These are phyloP conservation scores for Zygoascus ofunaensis DNA, from an alignment of 805 yeast genomes.

Conservation along the genomic window DNA sequence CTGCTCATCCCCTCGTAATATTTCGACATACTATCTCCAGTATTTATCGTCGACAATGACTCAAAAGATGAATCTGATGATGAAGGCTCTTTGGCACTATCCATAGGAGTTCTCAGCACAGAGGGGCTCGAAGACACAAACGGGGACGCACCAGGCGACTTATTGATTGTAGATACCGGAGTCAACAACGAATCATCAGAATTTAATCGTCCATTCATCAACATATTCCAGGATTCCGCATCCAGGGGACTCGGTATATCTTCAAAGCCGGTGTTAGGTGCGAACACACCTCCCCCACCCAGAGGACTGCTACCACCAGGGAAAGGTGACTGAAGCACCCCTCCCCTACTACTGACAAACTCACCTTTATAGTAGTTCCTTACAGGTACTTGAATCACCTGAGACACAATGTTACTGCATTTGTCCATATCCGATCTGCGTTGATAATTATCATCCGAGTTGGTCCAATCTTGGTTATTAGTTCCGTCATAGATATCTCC, in stretches of 20 bases:
- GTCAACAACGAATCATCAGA: constrained; percentile 3
- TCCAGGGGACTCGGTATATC: background rate
- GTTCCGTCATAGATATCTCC: background rate
- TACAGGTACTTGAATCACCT: constrained; percentile 6
- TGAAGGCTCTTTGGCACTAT: background rate
- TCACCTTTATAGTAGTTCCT: background rate
- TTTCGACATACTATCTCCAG: background rate
- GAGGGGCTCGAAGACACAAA: background rate
- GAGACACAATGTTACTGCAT: constrained; percentile 7
- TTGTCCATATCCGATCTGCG: no score
- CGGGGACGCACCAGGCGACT: constrained; percentile 5
- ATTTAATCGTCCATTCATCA: constrained; percentile 4
- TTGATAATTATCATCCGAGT: no score
- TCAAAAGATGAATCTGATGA: background rate
- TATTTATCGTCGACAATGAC: background rate
- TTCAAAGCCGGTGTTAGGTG: background rate
- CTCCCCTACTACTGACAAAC: background rate
- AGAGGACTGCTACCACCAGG: background rate
- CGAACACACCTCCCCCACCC: no score
- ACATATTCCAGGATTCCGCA: background rate
- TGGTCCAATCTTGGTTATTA: background rate
- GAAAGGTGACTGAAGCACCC: constrained; percentile 1
- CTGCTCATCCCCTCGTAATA: no score
- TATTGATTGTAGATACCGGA: constrained; percentile 4
- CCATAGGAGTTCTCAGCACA: background rate